A percentile compares a stretch with the other conserved stretches of the same genome.
Conservation (phyloP, 805 yeast species). For the Candida xiaguanensis region DNA sequence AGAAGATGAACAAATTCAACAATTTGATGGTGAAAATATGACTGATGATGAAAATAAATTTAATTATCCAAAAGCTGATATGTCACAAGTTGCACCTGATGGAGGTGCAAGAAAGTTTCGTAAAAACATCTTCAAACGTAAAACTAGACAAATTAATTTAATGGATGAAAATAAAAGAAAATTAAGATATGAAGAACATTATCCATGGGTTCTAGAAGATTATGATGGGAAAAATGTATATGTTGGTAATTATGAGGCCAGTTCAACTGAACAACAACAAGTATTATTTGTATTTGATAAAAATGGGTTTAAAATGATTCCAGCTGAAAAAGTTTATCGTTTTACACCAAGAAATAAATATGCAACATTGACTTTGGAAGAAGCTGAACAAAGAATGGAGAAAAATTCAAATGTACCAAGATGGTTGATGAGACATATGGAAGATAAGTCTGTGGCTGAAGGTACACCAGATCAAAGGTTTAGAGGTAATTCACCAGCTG, state of each 20-base stretch:
- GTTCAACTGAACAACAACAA: conserved; percentile 71
- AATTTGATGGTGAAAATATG: conserved; percentile 8
- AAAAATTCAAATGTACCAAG: conserved; percentile 75
- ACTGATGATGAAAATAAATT: conserved; percentile 9
- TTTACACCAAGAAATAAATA: conserved; percentile 92
- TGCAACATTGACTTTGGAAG: conserved; percentile 90
- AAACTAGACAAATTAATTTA: conserved; percentile 78
- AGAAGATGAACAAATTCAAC: conserved; percentile 13
- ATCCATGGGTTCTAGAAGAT: conserved; percentile 98
- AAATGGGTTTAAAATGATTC: conserved; percentile 88
- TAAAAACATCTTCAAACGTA: conserved; percentile 59
- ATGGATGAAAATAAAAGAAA: conserved; percentile 81
- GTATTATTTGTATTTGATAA: conserved; percentile 81
- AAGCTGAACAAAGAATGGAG: conserved; percentile 93
- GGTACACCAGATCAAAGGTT: conserved; percentile 43
- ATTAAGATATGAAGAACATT: conserved; percentile 90
- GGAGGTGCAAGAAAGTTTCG: conserved; percentile 78
- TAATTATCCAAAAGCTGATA: conserved; percentile 38
- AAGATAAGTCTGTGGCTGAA: conserved; percentile 45
- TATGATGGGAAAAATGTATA: conserved; percentile 91
- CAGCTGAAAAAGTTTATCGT: conserved; percentile 89
- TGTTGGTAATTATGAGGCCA: conserved; percentile 96
- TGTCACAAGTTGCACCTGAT: conserved; percentile 84
- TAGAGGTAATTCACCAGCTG: conserved; percentile 20
- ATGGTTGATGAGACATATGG: conserved; percentile 93